These are phyloP conservation scores for Juncus effusus DNA, from an alignment of 176 grass and related monocot genomes.

Conservation along the genomic window DNA sequence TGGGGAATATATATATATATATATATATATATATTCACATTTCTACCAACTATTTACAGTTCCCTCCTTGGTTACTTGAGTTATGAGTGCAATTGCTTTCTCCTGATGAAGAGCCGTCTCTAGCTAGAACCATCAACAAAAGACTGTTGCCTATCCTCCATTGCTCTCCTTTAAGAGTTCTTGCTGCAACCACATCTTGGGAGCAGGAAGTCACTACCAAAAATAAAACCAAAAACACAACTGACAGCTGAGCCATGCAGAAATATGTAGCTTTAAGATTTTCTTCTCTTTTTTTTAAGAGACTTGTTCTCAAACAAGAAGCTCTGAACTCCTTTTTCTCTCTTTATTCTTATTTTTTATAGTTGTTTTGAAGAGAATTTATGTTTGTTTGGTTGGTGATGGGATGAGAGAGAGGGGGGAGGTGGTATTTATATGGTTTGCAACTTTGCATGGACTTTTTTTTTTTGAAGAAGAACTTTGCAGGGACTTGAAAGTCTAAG, in stretches of 20 bases:
- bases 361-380: background rate
- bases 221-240: constrained; percentile 11
- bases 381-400: constrained; percentile 5
- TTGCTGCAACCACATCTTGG: constrained; percentile 6
- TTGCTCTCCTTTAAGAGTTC: background rate
- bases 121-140: constrained; percentile 30
- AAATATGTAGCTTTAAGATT: background rate
- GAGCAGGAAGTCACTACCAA: background rate
- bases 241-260: constrained; percentile 18
- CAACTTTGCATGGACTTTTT: background rate
- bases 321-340: background rate
- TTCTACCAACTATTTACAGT: constrained; percentile 2
- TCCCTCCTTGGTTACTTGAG: background rate
- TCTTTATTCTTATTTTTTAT: background rate
- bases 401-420: too few relatives aligned
- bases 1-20: too few relatives aligned
- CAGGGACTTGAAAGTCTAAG: too few relatives aligned
- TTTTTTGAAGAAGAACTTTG: background rate
- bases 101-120: background rate
- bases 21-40: too few relatives aligned
- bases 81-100: background rate
- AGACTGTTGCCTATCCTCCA: constrained; percentile 1
- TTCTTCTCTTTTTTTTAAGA: background rate
- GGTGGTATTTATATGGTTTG: too few relatives aligned
- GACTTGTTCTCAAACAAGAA: background rate